Percentiles rank a stretch among this genome's conserved stretches.
Evolutionary conservation across 805 yeast genomes (phyloP).

Genomic region (Schwanniomyces polymorphus): DNA sequence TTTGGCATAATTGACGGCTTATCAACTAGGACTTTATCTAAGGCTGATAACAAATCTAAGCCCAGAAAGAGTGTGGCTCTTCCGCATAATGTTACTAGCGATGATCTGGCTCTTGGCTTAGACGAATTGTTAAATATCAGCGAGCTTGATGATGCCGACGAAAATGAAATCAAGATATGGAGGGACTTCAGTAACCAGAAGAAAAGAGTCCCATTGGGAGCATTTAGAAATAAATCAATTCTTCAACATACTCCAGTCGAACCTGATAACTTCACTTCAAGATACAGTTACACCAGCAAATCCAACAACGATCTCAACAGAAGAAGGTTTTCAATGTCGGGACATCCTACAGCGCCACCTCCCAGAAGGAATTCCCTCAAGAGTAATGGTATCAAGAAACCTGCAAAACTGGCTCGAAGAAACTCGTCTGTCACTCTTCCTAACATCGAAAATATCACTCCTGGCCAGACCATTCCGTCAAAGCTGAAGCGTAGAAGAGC

Average conservation of each 20-base stretch:
- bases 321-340: slow-evolving; percentile 20
- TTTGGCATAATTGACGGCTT: slow-evolving; percentile 94
- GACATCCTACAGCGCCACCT: slow-evolving; percentile 9
- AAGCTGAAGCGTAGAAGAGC: slow-evolving; percentile 55
- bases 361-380: slow-evolving; percentile 9
- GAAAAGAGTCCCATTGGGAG: slow-evolving; percentile 74
- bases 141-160: slow-evolving; percentile 75
- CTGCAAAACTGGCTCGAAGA: background rate
- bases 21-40: slow-evolving; percentile 72
- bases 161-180: slow-evolving; percentile 53
- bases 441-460: background rate
- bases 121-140: slow-evolving; percentile 88
- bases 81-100: slow-evolving; percentile 11
- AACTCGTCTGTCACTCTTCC: background rate
- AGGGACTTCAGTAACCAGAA: slow-evolving; percentile 43
- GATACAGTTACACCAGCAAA: slow-evolving; percentile 26
- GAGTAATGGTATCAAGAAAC: slow-evolving; percentile 1
- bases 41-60: background rate
- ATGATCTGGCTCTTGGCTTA: slow-evolving; percentile 46
- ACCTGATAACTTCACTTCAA: slow-evolving; percentile 21
- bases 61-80: slow-evolving; percentile 18
- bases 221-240: slow-evolving; percentile 74
- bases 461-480: slow-evolving; percentile 14
- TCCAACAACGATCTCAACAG: slow-evolving; percentile 25
- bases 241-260: slow-evolving; percentile 25